A percentile compares a stretch with the other conserved stretches of the same genome.
Evolutionary conservation across 179 eudicot species (phyloP).

Genomic region (Carnegiea gigantea): DNA sequence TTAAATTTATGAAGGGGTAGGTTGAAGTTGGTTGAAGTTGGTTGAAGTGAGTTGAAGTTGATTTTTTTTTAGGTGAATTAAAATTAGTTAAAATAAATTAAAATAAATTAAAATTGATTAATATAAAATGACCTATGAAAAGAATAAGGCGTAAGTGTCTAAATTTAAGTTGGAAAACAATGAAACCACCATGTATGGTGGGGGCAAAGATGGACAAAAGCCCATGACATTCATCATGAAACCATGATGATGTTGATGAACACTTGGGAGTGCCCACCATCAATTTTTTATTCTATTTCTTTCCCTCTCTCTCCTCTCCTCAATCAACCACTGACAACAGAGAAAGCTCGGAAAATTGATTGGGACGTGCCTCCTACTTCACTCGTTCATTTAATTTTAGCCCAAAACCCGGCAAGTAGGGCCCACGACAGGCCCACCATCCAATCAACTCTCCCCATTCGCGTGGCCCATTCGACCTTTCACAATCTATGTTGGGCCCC

Average conservation of each 20-base stretch:
- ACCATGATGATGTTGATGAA: constrained; percentile 11
- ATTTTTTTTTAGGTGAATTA: too few relatives aligned
- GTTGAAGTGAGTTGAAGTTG: too few relatives aligned
- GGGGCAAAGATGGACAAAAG: not conserved
- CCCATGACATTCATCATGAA: not conserved
- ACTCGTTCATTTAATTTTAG: not conserved
- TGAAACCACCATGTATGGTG: too few relatives aligned
- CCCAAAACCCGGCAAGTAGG: constrained; percentile 2
- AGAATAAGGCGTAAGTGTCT: too few relatives aligned
- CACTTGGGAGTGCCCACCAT: not conserved
- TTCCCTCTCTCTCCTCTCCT: not conserved
- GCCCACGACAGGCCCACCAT: constrained; percentile 19
- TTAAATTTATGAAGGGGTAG: too few relatives aligned
- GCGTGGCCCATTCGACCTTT: constrained; percentile 18
- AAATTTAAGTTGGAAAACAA: too few relatives aligned
- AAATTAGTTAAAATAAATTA: too few relatives aligned
- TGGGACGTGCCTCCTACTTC: constrained; percentile 13
- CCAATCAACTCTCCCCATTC: constrained; percentile 13
- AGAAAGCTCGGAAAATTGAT: constrained; percentile 8
- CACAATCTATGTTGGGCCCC: not conserved
- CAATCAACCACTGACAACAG: constrained; percentile 7
- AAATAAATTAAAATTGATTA: too few relatives aligned
- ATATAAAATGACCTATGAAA: too few relatives aligned
- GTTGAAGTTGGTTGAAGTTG: too few relatives aligned
- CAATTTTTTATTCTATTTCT: not conserved